These are phyloP conservation scores for Endocarpon pusillum DNA, from an alignment of 495 filamentous ascomycete species.

Conservation along the genomic window DNA sequence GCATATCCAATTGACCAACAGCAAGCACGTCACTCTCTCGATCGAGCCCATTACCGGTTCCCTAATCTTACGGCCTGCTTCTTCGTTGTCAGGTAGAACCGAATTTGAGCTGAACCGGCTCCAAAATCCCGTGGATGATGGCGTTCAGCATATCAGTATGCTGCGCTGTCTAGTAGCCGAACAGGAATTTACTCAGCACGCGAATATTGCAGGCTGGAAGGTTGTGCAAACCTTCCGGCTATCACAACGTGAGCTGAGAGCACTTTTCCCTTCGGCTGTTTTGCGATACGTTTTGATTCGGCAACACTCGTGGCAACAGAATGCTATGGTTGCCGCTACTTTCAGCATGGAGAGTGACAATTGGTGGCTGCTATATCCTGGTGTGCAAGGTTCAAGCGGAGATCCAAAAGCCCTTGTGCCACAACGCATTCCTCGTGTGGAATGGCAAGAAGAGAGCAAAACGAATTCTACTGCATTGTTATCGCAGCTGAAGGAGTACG, in stretches of 20 bases:
- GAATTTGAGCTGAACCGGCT: slow-evolving; percentile 21
- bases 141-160: slow-evolving; percentile 30
- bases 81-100: slow-evolving; percentile 27
- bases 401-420: slow-evolving; percentile 2
- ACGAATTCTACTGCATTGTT: slow-evolving; percentile 6
- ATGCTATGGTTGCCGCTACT: slow-evolving; percentile 52
- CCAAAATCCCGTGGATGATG: slow-evolving; percentile 36
- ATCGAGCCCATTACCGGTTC: slow-evolving; percentile 46
- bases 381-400: slow-evolving; percentile 8
- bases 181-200: slow-evolving; percentile 44
- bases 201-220: slow-evolving; percentile 44
- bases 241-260: slow-evolving; percentile 39
- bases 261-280: slow-evolving; percentile 40
- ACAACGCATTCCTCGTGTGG: slow-evolving; percentile 5
- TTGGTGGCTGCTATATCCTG: slow-evolving; percentile 57
- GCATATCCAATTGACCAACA: slow-evolving; percentile 45
- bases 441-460: slow-evolving; percentile 17
- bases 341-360: slow-evolving; percentile 55
- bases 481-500: neutral
- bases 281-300: slow-evolving; percentile 46
- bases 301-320: slow-evolving; percentile 39
- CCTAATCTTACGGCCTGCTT: slow-evolving; percentile 14
- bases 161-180: slow-evolving; percentile 39
- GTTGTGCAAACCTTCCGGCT: slow-evolving; percentile 31
- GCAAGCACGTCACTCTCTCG: slow-evolving; percentile 37